Evolutionary conservation across 1,284 basidiomycete genomes (phyloP), one percentile per base, ranked within the genome.

Genomic region (Exsudoporus floridanus): DNA sequence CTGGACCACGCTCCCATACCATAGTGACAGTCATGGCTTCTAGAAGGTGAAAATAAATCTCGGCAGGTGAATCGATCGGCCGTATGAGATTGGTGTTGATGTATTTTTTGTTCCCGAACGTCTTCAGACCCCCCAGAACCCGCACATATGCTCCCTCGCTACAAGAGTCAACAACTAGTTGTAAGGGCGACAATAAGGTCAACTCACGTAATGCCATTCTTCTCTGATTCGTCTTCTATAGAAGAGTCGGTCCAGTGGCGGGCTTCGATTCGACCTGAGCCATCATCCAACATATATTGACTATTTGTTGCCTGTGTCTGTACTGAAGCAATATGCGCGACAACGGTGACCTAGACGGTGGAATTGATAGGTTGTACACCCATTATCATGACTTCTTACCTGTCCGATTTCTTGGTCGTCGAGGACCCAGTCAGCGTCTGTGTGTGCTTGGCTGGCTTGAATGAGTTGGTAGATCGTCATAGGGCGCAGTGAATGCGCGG

Each of bases 71-170:
- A 28, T 74, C 79, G 37, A 90, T 73, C 5, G 76, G 74, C 27
- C 88, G 83, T 58, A 98, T 82, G 59, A 87, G 81, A 34, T 78
- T 83, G 7, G 88, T 85, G 51, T 89, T 90, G 64, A 98, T 80
- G 67, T 92, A 91, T 62, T 86, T 80, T 71, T 92, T 95, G 61
- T 80, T 84, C 38, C 84, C 83, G 70, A 97, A 98, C 7, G 79
- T 79, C 71, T 98, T 98, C 60, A 98, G 73, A n/a, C 78, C 79
- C n/a, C 96, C 97, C 34, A 91, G 82, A 23, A 97, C 83, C n/a
- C 91, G 84, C 35, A 96, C 86, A 67, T 90, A 95, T 35, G 76
- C 77, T 41, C 85, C 80, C 70, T 90, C 86, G 44, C 93, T 94
- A 57, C 19, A 38, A 35, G 28, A 25, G 21, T 57, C 14, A 44